These are phyloP conservation scores for Phytophthora lateralis DNA, from an alignment of 352 stramenopile genomes.

Conservation along the genomic window DNA sequence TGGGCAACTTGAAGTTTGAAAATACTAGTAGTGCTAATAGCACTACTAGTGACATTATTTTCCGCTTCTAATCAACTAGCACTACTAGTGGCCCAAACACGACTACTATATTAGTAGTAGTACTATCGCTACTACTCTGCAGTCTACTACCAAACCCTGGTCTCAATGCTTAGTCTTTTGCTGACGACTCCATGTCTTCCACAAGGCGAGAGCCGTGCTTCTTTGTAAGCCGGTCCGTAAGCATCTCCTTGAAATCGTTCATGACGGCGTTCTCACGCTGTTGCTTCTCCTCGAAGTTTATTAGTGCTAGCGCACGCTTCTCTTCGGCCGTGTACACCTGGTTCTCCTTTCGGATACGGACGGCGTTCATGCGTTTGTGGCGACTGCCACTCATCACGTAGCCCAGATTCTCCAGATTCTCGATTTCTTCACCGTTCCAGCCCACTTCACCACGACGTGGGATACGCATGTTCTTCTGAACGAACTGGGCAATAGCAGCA, in stretches of 20 bases:
- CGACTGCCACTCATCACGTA: constrained; percentile 98
- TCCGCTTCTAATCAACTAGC: too few relatives aligned
- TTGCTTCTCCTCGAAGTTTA: constrained; percentile 99
- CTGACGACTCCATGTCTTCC: constrained; percentile 83
- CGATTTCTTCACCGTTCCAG: constrained; percentile 96
- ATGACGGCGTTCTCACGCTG: constrained; percentile 98
- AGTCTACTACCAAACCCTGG: too few relatives aligned
- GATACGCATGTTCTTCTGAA: constrained; percentile 99
- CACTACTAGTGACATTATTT: too few relatives aligned
- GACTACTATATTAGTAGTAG: too few relatives aligned
- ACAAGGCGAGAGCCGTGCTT: constrained; percentile 88
- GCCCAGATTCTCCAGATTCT: constrained; percentile 93
- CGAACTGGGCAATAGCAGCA: constrained; percentile 96
- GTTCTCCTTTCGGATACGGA: constrained; percentile 99
- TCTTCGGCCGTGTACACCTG: constrained; percentile 99
- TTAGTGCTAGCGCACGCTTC: constrained; percentile 96
- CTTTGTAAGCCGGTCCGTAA: constrained; percentile 87
- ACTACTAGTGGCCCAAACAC: too few relatives aligned
- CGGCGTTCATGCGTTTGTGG: constrained; percentile 98
- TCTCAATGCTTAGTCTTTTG: constrained; percentile 44
- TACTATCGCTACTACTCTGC: too few relatives aligned
- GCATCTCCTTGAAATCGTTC: constrained; percentile 96
- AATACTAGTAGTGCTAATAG: too few relatives aligned
- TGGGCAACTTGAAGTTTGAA: too few relatives aligned
- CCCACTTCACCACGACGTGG: constrained; percentile 98